Evolutionary conservation across 441 rosid genomes (phyloP), one percentile per base, ranked within the genome.

Genomic region (Populus tomentosa): DNA sequence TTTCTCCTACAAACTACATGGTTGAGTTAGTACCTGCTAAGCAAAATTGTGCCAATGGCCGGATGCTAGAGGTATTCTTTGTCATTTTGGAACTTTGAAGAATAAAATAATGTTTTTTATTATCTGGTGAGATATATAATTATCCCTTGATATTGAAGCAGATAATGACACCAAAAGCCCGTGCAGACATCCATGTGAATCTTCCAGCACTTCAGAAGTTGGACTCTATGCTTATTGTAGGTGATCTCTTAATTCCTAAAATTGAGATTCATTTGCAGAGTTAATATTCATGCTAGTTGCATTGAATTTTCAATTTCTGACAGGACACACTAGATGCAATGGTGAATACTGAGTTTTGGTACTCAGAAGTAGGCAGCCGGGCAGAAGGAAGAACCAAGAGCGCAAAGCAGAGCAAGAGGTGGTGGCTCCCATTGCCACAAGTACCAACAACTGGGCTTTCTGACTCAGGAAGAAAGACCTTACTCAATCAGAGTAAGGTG

Each of bases 391-490:
- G 89, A 79, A 89, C 78, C 83, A 90, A 88, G 84, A 87, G 86
- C 61, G 80, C 89, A 66, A 90, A 82, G 70, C 94, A 90, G 80
- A 91, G 95, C 87, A 91, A 90, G 87, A 83, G 94, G 76, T 94
- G 98, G 98, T 94, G 98, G 99, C 97, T 96, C 26, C 99, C 99
- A 56, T 80, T 87, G 64, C 98, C 99, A 20, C 94, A 90, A 78
- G 98, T 96, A 20, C 98, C 99, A 18, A 80, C 78, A 83, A 84
- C 82, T 2, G 98, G 99, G 10, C 94, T 96, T 67, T 90, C 99
- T n/a, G 95, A 88, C 66, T 67, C 84, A 5, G 96, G 72, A 78
- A 88, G 90, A 84, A 89, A 90, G 91, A 91, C 87, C 74, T 42
- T 96, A 80, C 82, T 88, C 13, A 79, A 76, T 59, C 88, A 85